Conservation (phyloP, 2,329 filamentous ascomycete genomes). For the Cordyceps fumosorosea region DNA sequence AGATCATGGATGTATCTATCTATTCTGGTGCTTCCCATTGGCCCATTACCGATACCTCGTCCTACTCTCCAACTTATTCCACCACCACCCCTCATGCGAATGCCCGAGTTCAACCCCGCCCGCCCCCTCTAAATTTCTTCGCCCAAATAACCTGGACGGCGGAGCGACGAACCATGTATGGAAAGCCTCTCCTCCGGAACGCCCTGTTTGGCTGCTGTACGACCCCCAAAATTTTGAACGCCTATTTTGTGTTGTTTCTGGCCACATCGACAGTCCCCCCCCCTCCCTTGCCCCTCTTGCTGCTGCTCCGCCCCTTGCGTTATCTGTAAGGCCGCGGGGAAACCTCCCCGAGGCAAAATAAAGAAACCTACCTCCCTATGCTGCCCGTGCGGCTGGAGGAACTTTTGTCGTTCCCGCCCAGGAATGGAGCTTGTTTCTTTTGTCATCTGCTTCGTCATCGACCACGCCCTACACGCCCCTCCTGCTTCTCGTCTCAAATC, state of each 20-base stretch:
- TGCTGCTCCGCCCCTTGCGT: neutral
- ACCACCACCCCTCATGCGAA: neutral
- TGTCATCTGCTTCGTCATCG: constrained; percentile 10
- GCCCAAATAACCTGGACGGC: neutral
- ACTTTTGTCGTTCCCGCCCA: neutral
- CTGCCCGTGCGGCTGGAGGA: neutral
- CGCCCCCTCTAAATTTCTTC: neutral
- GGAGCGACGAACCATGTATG: neutral
- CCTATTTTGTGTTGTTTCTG: neutral
- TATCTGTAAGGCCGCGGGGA: constrained; percentile 1
- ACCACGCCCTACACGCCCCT: neutral
- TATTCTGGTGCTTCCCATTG: neutral
- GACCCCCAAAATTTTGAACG: neutral
- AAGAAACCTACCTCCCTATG: neutral
- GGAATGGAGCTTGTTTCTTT: neutral
- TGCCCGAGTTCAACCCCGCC: neutral
- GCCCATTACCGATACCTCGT: neutral
- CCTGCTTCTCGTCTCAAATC: neutral
- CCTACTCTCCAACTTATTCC: neutral
- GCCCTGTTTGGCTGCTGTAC: neutral
- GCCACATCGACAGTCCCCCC: neutral
- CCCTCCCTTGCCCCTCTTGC: neutral
- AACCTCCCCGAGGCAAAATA: neutral
- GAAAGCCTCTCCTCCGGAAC: constrained; percentile 2
- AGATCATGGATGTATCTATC: neutral